These are phyloP conservation scores for Cryptosporidium ubiquitum DNA, from an alignment of 169 alveolate species.

Conservation along the genomic window DNA sequence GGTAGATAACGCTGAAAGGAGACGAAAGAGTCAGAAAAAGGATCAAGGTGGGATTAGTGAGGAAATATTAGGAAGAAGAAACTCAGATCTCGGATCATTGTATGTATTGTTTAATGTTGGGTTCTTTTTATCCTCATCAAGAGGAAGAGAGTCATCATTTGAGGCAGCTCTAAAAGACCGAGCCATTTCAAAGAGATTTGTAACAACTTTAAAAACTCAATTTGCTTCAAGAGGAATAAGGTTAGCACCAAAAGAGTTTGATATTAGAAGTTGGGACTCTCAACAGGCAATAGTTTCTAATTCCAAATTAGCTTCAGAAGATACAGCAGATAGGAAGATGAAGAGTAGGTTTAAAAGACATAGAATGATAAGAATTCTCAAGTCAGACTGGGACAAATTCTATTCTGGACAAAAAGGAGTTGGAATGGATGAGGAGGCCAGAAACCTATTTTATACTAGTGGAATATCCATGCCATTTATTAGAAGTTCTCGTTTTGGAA, in stretches of 20 bases:
- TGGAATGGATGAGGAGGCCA: constrained; percentile 49
- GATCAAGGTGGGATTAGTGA: too few relatives aligned
- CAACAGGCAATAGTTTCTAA: constrained; percentile 3
- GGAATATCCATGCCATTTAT: constrained; percentile 53
- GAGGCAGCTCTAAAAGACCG: constrained; percentile 33
- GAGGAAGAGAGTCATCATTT: constrained; percentile 40
- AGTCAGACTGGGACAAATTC: constrained; percentile 46
- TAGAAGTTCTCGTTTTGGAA: constrained; percentile 28
- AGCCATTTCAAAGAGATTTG: constrained; percentile 21
- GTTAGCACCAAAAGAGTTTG: constrained; percentile 25
- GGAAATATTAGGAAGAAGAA: too few relatives aligned
- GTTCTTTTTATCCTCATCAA: constrained; percentile 32
- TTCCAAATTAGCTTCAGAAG: constrained; percentile 41
- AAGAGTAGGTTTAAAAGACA: constrained; percentile 23
- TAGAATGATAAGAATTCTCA: constrained; percentile 21
- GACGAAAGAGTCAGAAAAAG: neutral
- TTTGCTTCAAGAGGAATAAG: constrained; percentile 36
- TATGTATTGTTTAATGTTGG: constrained; percentile 42
- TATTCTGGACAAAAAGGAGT: constrained; percentile 31
- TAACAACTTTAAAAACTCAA: constrained; percentile 31
- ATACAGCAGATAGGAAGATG: constrained; percentile 20
- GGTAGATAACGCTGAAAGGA: neutral
- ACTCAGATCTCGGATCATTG: constrained; percentile 15
- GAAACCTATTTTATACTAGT: constrained; percentile 49
- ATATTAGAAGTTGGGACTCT: constrained; percentile 25